Evolutionary conservation across 2,329 filamentous ascomycete species (phyloP).

Genomic region (Pseudogymnoascus sp.): DNA sequence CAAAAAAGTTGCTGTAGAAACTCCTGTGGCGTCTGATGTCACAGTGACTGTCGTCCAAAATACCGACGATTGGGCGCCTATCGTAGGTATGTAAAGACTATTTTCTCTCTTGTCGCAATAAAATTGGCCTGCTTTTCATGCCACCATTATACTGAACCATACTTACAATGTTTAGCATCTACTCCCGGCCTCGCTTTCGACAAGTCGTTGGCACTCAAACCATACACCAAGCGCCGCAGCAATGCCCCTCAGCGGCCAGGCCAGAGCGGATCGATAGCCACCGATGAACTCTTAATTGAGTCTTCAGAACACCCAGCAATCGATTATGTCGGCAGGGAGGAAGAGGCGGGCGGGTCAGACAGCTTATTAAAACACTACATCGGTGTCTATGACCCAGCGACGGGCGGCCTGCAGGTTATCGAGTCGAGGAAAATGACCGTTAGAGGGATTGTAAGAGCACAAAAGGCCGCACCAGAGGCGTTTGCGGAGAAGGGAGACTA

Average conservation of each 20-base stretch:
- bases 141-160: background rate
- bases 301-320: slow-evolving; percentile 48
- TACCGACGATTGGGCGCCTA: slow-evolving; percentile 41
- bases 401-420: slow-evolving; percentile 50
- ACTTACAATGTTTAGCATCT: slow-evolving; percentile 22
- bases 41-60: slow-evolving; percentile 40
- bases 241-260: slow-evolving; percentile 19
- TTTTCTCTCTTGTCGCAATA: background rate
- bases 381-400: slow-evolving; percentile 54
- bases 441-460: slow-evolving; percentile 47
- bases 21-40: slow-evolving; percentile 30
- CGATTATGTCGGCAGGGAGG: slow-evolving; percentile 52
- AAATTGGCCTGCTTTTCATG: background rate
- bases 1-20: slow-evolving; percentile 43
- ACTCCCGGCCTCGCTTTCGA: slow-evolving; percentile 28
- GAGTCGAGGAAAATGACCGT: slow-evolving; percentile 58
- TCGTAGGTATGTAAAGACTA: slow-evolving; percentile 38
- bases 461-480: slow-evolving; percentile 43
- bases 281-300: slow-evolving; percentile 47
- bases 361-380: slow-evolving; percentile 53
- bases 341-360: slow-evolving; percentile 34
- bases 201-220: slow-evolving; percentile 23
- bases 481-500: slow-evolving; percentile 28
- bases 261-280: slow-evolving; percentile 21
- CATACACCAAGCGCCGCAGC: slow-evolving; percentile 25